Evolutionary conservation across 495 filamentous ascomycete genomes (phyloP).

Genomic region (Aspergillus conjunctus): DNA sequence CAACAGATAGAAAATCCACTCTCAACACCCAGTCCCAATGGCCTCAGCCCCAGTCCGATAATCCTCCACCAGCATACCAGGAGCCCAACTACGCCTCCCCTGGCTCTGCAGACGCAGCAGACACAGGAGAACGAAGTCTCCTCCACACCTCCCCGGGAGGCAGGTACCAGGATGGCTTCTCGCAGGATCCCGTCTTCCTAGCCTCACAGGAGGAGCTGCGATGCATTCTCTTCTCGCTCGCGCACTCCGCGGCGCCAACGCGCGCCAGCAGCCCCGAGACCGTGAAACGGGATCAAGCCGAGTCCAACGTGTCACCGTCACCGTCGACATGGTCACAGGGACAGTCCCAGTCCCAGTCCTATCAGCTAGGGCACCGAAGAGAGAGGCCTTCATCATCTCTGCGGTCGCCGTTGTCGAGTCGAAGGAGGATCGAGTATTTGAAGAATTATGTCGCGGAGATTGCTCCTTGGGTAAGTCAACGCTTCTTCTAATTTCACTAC

Average conservation of each 20-base stretch:
- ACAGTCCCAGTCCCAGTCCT: no score
- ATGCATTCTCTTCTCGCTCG: constrained; percentile 40
- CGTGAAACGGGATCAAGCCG: constrained; percentile 5
- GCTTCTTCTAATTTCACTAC: not conserved
- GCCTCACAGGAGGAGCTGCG: constrained; percentile 44
- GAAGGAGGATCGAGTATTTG: constrained; percentile 39
- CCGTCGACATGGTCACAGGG: not conserved
- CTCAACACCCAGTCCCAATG: not conserved
- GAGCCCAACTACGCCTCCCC: constrained; percentile 16
- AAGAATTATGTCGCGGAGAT: constrained; percentile 50
- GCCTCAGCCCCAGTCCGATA: not conserved
- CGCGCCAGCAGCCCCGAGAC: constrained; percentile 27
- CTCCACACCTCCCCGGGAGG: constrained; percentile 25
- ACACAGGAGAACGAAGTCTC: not conserved
- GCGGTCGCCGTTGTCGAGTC: constrained; percentile 30
- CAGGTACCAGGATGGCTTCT: constrained; percentile 40
- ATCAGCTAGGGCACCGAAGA: constrained; percentile 1
- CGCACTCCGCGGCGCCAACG: constrained; percentile 38
- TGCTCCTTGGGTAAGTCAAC: constrained; percentile 42
- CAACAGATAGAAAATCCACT: not conserved
- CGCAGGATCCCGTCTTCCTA: constrained; percentile 41
- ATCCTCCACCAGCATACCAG: constrained; percentile 1
- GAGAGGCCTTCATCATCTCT: constrained; percentile 5
- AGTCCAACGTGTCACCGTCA: not conserved
- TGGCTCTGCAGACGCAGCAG: not conserved